phyloP scores from a whole-genome alignment of 345 rosid species.

The Streptanthus diversifolius region DNA sequence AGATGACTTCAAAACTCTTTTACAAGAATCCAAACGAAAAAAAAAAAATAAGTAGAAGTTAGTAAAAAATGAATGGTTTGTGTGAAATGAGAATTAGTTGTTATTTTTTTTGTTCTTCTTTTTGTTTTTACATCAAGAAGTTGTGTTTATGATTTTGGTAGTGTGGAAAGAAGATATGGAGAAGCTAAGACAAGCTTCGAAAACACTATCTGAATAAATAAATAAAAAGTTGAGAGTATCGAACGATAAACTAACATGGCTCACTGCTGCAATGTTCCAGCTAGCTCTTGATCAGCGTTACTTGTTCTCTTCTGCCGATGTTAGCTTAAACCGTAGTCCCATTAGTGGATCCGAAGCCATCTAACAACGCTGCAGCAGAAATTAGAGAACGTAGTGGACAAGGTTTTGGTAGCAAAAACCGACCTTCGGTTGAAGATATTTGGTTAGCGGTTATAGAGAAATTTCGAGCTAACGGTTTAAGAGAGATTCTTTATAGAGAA shows the following conservation, averaged over 20 bases:
- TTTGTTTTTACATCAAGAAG: no score
- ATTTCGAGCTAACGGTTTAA: slow-evolving; percentile 47
- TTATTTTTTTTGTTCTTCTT: no score
- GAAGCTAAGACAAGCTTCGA: slow-evolving; percentile 84
- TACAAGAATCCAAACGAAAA: no score
- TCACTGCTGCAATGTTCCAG: slow-evolving; percentile 94
- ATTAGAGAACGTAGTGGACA: not conserved
- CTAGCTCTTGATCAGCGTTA: slow-evolving; percentile 98
- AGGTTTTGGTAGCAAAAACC: slow-evolving; percentile 31
- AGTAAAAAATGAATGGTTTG: no score
- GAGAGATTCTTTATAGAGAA: slow-evolving; percentile 74
- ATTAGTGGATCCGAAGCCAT: not conserved
- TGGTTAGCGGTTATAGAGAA: no score
- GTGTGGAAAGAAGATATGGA: slow-evolving; percentile 96
- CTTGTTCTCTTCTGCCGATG: slow-evolving; percentile 60
- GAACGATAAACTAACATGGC: slow-evolving; percentile 90
- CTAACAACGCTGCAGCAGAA: not conserved
- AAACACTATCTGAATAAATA: slow-evolving; percentile 90
- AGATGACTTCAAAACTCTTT: no score
- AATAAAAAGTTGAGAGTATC: slow-evolving; percentile 93
- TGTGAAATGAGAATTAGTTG: no score
- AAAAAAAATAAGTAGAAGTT: no score
- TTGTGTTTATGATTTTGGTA: no score
- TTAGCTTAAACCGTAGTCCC: slow-evolving; percentile 58
- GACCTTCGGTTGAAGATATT: slow-evolving; percentile 60